A percentile compares a stretch with the other conserved stretches of the same genome.
Evolutionary conservation across 495 filamentous ascomycete species (phyloP).

Genomic region (Saxophila tyrrhenica): DNA sequence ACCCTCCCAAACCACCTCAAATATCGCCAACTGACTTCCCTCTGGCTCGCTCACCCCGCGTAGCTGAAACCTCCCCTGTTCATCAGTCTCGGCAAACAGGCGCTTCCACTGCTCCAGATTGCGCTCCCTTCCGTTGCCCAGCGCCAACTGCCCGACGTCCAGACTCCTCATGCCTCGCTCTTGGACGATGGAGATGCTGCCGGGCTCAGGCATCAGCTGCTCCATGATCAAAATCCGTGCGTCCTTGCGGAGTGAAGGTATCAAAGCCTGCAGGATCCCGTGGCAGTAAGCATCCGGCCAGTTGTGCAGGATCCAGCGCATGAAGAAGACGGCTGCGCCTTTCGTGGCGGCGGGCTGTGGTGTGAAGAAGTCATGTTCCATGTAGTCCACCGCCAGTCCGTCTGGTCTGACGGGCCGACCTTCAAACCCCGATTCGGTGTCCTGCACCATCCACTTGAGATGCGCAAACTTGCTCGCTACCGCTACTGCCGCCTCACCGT

Average conservation of each 20-base stretch:
- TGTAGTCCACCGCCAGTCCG: slow-evolving; percentile 22
- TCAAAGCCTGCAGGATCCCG: slow-evolving; percentile 40
- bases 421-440: background rate
- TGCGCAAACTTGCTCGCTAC: background rate
- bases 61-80: background rate
- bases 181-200: background rate
- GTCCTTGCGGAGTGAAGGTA: slow-evolving; percentile 42
- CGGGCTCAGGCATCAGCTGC: slow-evolving; percentile 31
- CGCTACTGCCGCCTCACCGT: background rate
- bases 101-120: slow-evolving; percentile 1
- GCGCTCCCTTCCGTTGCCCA: background rate
- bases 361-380: slow-evolving; percentile 36
- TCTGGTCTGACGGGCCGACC: background rate
- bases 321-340: slow-evolving; percentile 34
- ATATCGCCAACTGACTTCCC: background rate
- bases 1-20: background rate
- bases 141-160: background rate
- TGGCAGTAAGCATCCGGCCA: slow-evolving; percentile 46
- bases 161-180: background rate
- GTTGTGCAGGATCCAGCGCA: slow-evolving; percentile 19
- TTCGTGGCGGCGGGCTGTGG: slow-evolving; percentile 24
- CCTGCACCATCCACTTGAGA: slow-evolving; percentile 6
- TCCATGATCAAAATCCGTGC: slow-evolving; percentile 40
- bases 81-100: background rate
- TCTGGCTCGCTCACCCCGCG: background rate